Base-by-base conservation (phyloP, 2,329 filamentous ascomycete species). In the Ophiobolus disseminans region DNA sequence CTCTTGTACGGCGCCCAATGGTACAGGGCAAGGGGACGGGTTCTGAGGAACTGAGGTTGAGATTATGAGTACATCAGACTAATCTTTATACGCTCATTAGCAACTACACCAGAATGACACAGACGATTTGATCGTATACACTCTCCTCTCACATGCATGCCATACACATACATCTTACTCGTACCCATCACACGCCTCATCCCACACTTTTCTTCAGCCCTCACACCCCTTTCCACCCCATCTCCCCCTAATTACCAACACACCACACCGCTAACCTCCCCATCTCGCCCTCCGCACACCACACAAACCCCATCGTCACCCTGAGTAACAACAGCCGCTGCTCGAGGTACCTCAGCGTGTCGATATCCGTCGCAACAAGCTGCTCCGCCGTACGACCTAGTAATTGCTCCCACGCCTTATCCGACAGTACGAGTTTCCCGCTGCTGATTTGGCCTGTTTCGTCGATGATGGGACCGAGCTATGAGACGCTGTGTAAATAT, bases 221-320 rank as follows among this genome's bases (percentile, higher is more conserved):
- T 28, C 32, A 7, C 32, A 19, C 16, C 5, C 17, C 32, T 17
- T 11, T 19, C n/a, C 3, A 20, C 16, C 16, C 3, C 32, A 14
- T 34, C 3, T 26, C 35, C 21, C 9, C 5, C 14, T 6, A 69
- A 20, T 49, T 62, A 38, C 52, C 52, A 13, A 73, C 57, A 45
- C 61, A 64, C 69, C 68, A 72, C n/a, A 73, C 50, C 7, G 56
- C 68, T 38, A 73, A 28, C 41, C 68, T 53, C 2, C 62, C 69
- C 25, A 62, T 57, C 38, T 55, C 64, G 56, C 50, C 70, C 45
- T 59, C 60, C 7, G 73, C 65, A 14, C 73, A 75, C 79, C 83
- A 81, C 1, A 80, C 83, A 61, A 86, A 83, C 4, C 79, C 74
- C 57, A 86, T 54, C 13, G 78, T 83, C 7, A 84, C 58, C 13